Conservation (phyloP, 208 protist genomes). For the Zelonia costaricensis region DNA sequence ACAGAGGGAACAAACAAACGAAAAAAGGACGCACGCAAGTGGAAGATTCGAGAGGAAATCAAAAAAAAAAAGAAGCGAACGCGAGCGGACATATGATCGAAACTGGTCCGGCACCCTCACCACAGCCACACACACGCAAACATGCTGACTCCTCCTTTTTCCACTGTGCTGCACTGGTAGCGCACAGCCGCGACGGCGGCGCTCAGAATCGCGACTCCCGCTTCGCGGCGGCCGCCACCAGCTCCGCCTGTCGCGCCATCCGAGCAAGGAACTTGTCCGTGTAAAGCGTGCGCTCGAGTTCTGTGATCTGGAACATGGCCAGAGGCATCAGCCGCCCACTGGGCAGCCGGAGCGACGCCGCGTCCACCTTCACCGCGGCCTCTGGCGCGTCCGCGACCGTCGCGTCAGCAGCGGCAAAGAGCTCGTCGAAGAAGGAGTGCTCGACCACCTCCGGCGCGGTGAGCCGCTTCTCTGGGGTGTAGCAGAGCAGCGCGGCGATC, state of each 20-base stretch:
- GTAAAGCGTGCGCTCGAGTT: constrained; percentile 35
- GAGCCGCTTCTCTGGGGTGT: constrained; percentile 95
- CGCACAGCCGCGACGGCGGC: not conserved
- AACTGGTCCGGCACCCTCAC: not conserved
- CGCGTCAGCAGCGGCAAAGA: constrained; percentile 59
- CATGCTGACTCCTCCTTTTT: not conserved
- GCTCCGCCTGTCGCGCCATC: constrained; percentile 33
- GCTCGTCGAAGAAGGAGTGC: constrained; percentile 97
- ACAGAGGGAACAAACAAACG: constrained; percentile 1
- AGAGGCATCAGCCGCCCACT: constrained; percentile 52
- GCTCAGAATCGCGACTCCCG: not conserved
- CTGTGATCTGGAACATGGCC: constrained; percentile 71
- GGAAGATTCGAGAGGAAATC: not conserved
- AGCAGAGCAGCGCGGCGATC: constrained; percentile 95
- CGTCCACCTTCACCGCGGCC: not conserved
- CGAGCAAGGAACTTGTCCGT: constrained; percentile 27
- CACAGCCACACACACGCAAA: constrained; percentile 3
- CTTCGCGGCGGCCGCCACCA: constrained; percentile 11
- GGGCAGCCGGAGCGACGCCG: constrained; percentile 34
- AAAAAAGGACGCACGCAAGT: not conserved
- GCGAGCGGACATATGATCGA: not conserved
- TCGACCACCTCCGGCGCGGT: constrained; percentile 97
- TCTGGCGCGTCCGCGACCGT: not conserved
- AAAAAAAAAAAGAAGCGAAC: too few species aligned
- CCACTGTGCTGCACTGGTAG: not conserved